Conservation (phyloP, 768 basidiomycete species). For the Gloeostereum incarnatum region DNA sequence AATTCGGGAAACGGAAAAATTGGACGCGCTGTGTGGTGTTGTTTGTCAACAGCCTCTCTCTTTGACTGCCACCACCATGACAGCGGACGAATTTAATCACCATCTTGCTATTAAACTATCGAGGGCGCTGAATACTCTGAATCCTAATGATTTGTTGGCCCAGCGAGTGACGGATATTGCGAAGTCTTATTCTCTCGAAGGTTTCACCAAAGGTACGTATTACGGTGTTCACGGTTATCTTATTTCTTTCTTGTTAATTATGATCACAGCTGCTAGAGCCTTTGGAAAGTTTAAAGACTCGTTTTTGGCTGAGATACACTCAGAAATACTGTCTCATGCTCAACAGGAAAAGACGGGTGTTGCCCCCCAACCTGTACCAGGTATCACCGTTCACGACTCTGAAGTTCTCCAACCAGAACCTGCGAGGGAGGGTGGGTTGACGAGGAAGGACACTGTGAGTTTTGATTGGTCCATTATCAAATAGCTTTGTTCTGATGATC, state of each 20-base stretch:
- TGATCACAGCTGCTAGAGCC: constrained; percentile 51
- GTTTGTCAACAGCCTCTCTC: too few relatives aligned
- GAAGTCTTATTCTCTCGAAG: constrained; percentile 50
- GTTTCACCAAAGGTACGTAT: constrained; percentile 57
- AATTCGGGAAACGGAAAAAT: too few relatives aligned
- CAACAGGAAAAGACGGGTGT: constrained; percentile 52
- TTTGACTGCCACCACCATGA: too few relatives aligned
- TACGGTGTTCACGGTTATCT: neutral
- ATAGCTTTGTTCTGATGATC: constrained; percentile 7
- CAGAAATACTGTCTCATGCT: constrained; percentile 66
- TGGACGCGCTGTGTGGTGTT: too few relatives aligned
- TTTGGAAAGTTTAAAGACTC: constrained; percentile 85
- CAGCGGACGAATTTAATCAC: constrained; percentile 45
- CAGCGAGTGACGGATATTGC: constrained; percentile 75
- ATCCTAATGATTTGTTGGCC: constrained; percentile 80
- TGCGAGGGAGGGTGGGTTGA: constrained; percentile 67
- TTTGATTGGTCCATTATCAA: neutral
- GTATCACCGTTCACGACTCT: constrained; percentile 69
- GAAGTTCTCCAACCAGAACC: constrained; percentile 83
- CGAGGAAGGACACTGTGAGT: constrained; percentile 55
- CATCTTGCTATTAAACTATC: constrained; percentile 74
- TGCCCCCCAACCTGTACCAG: constrained; percentile 52
- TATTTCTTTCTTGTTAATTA: constrained; percentile 1
- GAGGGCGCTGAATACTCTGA: constrained; percentile 66
- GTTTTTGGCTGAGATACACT: constrained; percentile 70